These are phyloP conservation scores for Penicillium canariense DNA, from an alignment of 495 filamentous ascomycete species.

Conservation along the genomic window DNA sequence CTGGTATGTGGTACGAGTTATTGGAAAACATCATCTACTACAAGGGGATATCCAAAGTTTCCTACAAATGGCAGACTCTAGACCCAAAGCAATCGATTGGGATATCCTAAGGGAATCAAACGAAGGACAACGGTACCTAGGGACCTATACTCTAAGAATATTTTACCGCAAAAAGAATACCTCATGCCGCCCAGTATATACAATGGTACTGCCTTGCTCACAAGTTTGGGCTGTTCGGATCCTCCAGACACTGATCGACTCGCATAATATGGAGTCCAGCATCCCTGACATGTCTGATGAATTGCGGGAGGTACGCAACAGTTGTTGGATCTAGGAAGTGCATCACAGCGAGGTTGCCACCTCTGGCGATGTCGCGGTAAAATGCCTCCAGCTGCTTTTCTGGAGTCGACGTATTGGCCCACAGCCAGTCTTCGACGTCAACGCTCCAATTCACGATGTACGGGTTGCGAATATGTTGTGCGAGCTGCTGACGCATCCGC, in stretches of 20 bases:
- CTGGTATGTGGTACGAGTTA: no score
- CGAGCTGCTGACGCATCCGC: conserved; percentile 63
- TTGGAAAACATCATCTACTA: no score
- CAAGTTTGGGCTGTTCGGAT: conserved; percentile 62
- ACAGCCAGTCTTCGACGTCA: conserved; percentile 78
- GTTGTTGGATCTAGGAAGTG: conserved; percentile 71
- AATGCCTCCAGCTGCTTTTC: conserved; percentile 76
- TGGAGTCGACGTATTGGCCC: conserved; percentile 62
- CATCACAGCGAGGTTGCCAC: conserved; percentile 74
- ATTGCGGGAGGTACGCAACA: conserved; percentile 63
- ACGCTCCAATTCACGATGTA: conserved; percentile 72
- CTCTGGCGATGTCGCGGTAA: conserved; percentile 59
- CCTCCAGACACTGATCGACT: conserved; percentile 76
- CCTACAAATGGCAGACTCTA: no score
- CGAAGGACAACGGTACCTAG: not conserved
- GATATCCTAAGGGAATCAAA: no score
- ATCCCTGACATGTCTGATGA: conserved; percentile 65
- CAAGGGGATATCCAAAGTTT: no score
- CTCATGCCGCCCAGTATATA: not conserved
- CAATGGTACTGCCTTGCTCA: conserved; percentile 7
- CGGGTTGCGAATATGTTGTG: conserved; percentile 47
- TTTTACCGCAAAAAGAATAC: not conserved
- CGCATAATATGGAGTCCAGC: conserved; percentile 70
- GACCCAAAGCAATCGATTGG: no score
- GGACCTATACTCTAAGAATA: conserved; percentile 10